Base-by-base conservation (phyloP, 148 eudicot species). In the Arctostaphylos glauca region DNA sequence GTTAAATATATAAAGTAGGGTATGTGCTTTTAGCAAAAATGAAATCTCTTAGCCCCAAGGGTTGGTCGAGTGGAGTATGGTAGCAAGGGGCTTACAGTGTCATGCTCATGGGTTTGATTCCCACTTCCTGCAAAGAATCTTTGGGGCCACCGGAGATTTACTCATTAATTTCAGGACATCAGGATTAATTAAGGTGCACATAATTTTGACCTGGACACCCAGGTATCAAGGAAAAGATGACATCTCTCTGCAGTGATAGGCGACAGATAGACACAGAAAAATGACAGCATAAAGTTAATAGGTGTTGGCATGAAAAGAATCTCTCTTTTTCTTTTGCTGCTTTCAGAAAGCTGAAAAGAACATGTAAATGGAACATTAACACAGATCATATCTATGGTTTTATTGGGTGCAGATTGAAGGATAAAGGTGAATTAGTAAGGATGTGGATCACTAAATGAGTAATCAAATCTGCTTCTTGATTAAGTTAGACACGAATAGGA, bases 271-370 rank as follows among this genome's bases (percentile, higher is more conserved):
- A 15, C 38, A 13, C 3, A 15, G 3, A 10, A 49, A 48, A 23
- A n/a, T 10, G 38, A 73, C 13, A 46, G 41, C 38, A 9, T 10
- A 5, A 75, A 75, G 12, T 12, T 74, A 3, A n/a, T 76, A 50
- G 55, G 38, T 76, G 55, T 25, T 76, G 59, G 46, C 59, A 76
- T 21, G 54, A 21, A 52, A 50, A 76, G 79, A 76, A 12, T 76
- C 79, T 76, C 79, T 49, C 56, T 73, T 18, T 18, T 50, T 53
- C 79, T 31, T 52, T 76, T 76, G 23, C 77, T 52, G 52, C 50
- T n/a, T 43, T 4, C 5, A 75, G 25, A 75, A 75, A 75, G 43
- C 25, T 74, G 77, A 74, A 74, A 72, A 44, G 18, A 2, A 16
- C 53, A 44, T 19, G 2, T 4, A 16, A 47, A 15, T 2, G 5